Evolutionary conservation across 768 basidiomycete genomes (phyloP).

Genomic region (Serendipita vermifera): DNA sequence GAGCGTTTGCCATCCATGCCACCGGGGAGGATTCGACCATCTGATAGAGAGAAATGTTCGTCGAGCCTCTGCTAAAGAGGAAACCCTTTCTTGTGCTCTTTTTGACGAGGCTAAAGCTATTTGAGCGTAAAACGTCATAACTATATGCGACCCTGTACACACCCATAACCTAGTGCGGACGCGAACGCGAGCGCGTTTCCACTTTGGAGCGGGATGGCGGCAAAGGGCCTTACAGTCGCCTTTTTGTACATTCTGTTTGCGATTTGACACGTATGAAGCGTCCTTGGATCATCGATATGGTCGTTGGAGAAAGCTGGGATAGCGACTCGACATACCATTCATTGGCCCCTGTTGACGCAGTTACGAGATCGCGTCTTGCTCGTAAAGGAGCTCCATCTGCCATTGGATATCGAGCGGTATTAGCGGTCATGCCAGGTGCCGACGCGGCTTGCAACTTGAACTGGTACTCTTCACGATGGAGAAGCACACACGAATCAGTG

Average conservation of each 20-base stretch:
- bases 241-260: background rate
- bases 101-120: background rate
- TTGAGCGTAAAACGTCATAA: too few species aligned
- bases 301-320: background rate
- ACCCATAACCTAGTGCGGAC: background rate
- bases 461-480: slow-evolving; percentile 2
- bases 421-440: background rate
- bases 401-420: background rate
- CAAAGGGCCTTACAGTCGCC: background rate
- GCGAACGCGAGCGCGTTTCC: background rate
- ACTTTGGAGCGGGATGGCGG: background rate
- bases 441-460: too few species aligned
- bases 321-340: background rate
- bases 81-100: slow-evolving; percentile 1
- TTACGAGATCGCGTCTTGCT: background rate
- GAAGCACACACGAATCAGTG: background rate
- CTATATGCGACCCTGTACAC: background rate
- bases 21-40: background rate
- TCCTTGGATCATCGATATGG: too few species aligned
- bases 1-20: too few species aligned
- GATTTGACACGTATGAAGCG: background rate
- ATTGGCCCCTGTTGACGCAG: background rate
- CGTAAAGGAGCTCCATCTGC: background rate
- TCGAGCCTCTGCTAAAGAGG: background rate
- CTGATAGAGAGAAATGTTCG: background rate